Evolutionary conservation across 805 yeast genomes (phyloP), one percentile per base, ranked within the genome.

Genomic region (Candida railenensis): DNA sequence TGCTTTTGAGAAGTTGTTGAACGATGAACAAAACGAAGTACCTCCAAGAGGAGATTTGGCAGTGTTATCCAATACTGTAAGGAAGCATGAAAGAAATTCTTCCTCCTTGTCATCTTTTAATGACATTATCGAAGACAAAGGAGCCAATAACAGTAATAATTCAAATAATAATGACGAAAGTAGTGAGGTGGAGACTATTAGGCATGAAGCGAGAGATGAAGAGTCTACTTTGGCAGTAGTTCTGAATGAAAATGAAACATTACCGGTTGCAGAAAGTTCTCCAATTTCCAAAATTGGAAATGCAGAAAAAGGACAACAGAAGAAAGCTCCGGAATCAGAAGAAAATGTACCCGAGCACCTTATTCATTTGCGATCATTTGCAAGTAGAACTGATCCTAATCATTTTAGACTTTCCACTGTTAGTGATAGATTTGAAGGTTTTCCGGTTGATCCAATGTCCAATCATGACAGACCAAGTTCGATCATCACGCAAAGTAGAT

Each of bases 11-110:
- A 50, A 45, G 19, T 52, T 58, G 16, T 30, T 59, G 32, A 51
- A 53, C 41, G 64, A 59, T 39, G 46, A 45, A 7, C 62, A 58
- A 47, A 37, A 20, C 2, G 58, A 50, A 19, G 61, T 58, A 2
- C 64, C 64, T 7, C 64, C 63, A 1, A 51, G 64, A 22, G 63
- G 62, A 1, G 64, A 58, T 36, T 40, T 58, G 30, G 46, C 42
- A 8, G 48, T 37, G 7, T 14, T 22, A 7, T 14, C 28, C 8
- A 21, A 37, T 37, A 37, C 15, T 3, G 40, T 37, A 5, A 20
- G 54, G 33, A 55, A 52, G 30, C 58, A 55, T 33, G 52, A 56
- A 19, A 40, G 60, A 19, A 43, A 50, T 3, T 47, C 51, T 3
- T 54, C 57, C 3, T 56, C 59, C 2, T 48, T 53, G 19, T 53